Conservation (phyloP, 768 basidiomycete species). For the Podaxis mareebaensis region DNA sequence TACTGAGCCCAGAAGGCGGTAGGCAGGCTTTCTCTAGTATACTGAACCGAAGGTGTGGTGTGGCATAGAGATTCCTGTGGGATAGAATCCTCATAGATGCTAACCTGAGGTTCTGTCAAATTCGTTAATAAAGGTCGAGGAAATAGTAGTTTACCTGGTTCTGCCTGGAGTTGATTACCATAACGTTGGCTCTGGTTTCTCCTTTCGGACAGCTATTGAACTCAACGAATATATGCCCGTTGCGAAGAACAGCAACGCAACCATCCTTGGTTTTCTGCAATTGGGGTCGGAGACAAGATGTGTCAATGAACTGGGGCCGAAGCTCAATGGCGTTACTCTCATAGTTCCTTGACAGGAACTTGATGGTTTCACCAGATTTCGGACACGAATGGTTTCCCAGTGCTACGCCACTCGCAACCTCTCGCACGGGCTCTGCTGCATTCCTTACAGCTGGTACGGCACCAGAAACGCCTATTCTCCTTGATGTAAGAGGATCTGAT, state of each 20-base stretch:
- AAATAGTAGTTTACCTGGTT: neutral
- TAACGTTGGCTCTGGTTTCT: neutral
- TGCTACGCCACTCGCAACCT: neutral
- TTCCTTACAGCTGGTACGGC: neutral
- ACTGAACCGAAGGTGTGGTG: slow-evolving; percentile 39
- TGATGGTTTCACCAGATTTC: neutral
- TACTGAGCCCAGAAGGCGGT: slow-evolving; percentile 44
- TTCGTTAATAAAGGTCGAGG: slow-evolving; percentile 6
- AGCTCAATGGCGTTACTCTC: neutral
- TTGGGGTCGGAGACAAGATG: slow-evolving; percentile 5
- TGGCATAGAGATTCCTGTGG: slow-evolving; percentile 51
- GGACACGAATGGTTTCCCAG: neutral
- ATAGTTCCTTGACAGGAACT: neutral
- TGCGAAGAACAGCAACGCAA: slow-evolving; percentile 3
- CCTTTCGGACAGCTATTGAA: neutral
- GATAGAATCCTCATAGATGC: slow-evolving; percentile 49
- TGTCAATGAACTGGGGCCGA: slow-evolving; percentile 1
- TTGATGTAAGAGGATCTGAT: slow-evolving; percentile 1
- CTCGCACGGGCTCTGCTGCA: neutral
- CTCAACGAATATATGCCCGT: slow-evolving; percentile 5
- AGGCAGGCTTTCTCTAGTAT: slow-evolving; percentile 39
- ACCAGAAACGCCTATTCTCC: neutral
- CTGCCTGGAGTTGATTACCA: slow-evolving; percentile 5
- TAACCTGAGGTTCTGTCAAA: slow-evolving; percentile 32
- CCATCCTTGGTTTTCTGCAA: neutral